phyloP scores from a whole-genome alignment of 345 rosid species.

The Euphorbia pulcherrima region DNA sequence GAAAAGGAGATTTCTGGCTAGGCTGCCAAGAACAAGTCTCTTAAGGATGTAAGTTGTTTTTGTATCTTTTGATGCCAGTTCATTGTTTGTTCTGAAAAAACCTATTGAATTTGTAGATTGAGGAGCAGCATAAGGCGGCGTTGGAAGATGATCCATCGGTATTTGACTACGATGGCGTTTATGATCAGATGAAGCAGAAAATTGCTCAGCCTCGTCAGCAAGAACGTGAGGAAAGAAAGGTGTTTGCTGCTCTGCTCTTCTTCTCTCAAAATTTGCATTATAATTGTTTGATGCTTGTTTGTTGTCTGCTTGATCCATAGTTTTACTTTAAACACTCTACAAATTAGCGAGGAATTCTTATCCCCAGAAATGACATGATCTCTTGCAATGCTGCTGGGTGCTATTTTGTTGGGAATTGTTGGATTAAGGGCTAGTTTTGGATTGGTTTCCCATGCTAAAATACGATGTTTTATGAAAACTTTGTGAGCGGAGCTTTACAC shows the following conservation, averaged over 20 bases:
- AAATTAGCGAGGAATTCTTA: not conserved
- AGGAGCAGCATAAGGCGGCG: conserved; percentile 81
- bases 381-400: not conserved
- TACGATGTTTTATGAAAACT: too few species aligned
- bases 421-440: too few species aligned
- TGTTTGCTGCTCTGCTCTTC: conserved; percentile 10
- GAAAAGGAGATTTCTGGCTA: conserved; percentile 77
- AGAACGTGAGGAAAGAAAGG: conserved; percentile 73
- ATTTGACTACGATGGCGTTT: conserved; percentile 79
- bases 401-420: not conserved
- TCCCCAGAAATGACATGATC: not conserved
- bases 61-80: not conserved
- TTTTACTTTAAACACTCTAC: not conserved
- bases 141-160: conserved; percentile 78
- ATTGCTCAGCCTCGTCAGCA: conserved; percentile 42
- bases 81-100: not conserved
- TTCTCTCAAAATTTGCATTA: not conserved
- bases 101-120: conserved; percentile 41
- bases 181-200: conserved; percentile 70
- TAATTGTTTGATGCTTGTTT: not conserved
- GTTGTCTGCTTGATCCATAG: not conserved
- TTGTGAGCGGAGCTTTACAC: too few species aligned
- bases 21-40: conserved; percentile 70
- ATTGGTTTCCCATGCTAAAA: too few species aligned
- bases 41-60: conserved; percentile 48